A percentile compares a stretch with the other conserved stretches of the same genome.
Evolutionary conservation across 495 filamentous ascomycete genomes (phyloP).

Genomic region (Talaromyces nanjingensis): DNA sequence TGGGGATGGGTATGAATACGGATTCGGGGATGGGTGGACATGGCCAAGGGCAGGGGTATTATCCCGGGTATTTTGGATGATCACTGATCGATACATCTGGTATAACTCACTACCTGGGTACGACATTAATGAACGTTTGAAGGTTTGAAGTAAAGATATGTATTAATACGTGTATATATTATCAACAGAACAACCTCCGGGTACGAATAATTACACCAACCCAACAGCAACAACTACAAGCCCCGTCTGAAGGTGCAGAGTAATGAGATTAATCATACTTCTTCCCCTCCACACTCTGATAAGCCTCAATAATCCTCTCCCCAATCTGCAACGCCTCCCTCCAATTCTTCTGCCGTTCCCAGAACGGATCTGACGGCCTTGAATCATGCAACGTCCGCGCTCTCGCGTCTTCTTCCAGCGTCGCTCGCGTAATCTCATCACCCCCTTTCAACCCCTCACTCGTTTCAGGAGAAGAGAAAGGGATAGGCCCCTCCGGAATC

Average conservation of each 20-base stretch:
- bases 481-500: slow-evolving; percentile 20
- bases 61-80: not conserved
- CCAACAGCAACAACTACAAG: not conserved
- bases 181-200: not conserved
- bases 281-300: slow-evolving; percentile 37
- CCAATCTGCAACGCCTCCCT: slow-evolving; percentile 54
- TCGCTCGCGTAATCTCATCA: slow-evolving; percentile 25
- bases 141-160: not conserved
- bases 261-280: slow-evolving; percentile 46
- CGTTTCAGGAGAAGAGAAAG: slow-evolving; percentile 12
- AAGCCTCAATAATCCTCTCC: slow-evolving; percentile 44
- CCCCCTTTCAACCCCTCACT: slow-evolving; percentile 6
- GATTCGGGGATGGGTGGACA: not conserved
- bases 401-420: slow-evolving; percentile 65
- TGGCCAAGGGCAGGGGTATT: not conserved
- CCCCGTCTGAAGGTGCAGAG: not conserved
- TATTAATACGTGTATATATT: not conserved
- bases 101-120: too few species aligned
- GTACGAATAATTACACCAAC: not conserved
- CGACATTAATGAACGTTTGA: too few species aligned
- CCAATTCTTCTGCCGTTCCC: slow-evolving; percentile 59
- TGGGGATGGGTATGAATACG: not conserved
- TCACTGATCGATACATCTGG: not conserved
- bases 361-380: slow-evolving; percentile 59
- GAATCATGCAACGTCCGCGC: slow-evolving; percentile 40